Conservation (phyloP, 768 basidiomycete genomes). For the Basidioascus undulatus region DNA sequence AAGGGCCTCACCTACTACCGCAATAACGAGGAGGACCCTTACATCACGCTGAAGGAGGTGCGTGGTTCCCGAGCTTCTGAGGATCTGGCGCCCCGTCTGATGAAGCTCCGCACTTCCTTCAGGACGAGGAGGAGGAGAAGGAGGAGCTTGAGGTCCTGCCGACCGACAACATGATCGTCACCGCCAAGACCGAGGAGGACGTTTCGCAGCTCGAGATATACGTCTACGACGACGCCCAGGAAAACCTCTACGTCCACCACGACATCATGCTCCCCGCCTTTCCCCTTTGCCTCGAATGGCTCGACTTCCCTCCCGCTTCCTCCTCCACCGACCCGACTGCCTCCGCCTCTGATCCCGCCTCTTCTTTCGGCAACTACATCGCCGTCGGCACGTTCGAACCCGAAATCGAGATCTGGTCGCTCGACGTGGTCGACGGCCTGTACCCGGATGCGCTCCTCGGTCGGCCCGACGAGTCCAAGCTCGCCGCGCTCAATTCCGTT, state of each 20-base stretch:
- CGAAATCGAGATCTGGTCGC: slow-evolving; percentile 95
- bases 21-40: slow-evolving; percentile 83
- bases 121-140: slow-evolving; percentile 49
- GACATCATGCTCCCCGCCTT: slow-evolving; percentile 94
- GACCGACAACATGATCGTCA: slow-evolving; percentile 73
- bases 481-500: slow-evolving; percentile 48
- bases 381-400: slow-evolving; percentile 94
- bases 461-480: slow-evolving; percentile 59
- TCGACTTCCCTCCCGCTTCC: slow-evolving; percentile 56
- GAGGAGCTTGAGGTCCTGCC: slow-evolving; percentile 72
- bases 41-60: slow-evolving; percentile 85
- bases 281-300: slow-evolving; percentile 97
- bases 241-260: slow-evolving; percentile 80
- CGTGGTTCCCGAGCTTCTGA: slow-evolving; percentile 10
- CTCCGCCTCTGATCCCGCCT: slow-evolving; percentile 12
- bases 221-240: slow-evolving; percentile 56
- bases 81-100: slow-evolving; percentile 4
- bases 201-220: slow-evolving; percentile 87
- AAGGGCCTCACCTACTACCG: slow-evolving; percentile 78
- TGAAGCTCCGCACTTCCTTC: slow-evolving; percentile 7
- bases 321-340: slow-evolving; percentile 6
- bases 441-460: slow-evolving; percentile 84
- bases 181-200: slow-evolving; percentile 90
- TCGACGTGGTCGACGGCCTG: slow-evolving; percentile 78
- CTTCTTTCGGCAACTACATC: slow-evolving; percentile 51